These are phyloP conservation scores for Groenewaldozyma tartarivorans DNA, from an alignment of 805 yeast species.

Conservation along the genomic window DNA sequence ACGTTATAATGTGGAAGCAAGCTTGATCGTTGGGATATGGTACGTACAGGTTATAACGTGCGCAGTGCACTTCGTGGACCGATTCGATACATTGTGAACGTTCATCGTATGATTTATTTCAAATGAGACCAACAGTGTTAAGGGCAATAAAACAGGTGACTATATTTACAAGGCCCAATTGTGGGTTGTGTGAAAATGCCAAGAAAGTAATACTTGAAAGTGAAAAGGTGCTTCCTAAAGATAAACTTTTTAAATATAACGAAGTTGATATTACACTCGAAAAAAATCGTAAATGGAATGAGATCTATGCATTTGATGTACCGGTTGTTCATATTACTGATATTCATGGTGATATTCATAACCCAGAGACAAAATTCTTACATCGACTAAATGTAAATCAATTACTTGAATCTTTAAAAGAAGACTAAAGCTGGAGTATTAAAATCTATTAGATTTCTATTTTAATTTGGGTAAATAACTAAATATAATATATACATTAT, in stretches of 20 bases:
- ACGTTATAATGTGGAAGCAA: no score
- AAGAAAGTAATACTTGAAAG: constrained; percentile 16
- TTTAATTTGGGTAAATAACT: no score
- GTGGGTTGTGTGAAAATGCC: constrained; percentile 30
- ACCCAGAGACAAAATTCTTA: constrained; percentile 17
- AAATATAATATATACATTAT: neutral
- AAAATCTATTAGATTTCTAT: no score
- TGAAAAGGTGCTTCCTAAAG: constrained; percentile 11
- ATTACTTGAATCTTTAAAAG: no score
- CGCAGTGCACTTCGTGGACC: no score
- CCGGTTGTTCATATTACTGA: constrained; percentile 25
- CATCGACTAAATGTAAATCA: constrained; percentile 20
- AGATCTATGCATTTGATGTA: constrained; percentile 29
- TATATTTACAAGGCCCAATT: constrained; percentile 27
- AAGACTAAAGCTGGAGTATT: no score
- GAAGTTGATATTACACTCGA: constrained; percentile 28
- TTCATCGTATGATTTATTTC: no score
- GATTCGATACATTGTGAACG: no score
- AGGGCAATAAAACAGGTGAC: constrained; percentile 12
- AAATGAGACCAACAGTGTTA: neutral
- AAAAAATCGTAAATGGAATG: constrained; percentile 27
- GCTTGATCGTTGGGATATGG: no score
- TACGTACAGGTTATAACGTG: no score
- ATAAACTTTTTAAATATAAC: constrained; percentile 12
- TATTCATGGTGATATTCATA: constrained; percentile 6